Evolutionary conservation across 2,329 filamentous ascomycete genomes (phyloP).

Genomic region (Alternaria incomplexa): DNA sequence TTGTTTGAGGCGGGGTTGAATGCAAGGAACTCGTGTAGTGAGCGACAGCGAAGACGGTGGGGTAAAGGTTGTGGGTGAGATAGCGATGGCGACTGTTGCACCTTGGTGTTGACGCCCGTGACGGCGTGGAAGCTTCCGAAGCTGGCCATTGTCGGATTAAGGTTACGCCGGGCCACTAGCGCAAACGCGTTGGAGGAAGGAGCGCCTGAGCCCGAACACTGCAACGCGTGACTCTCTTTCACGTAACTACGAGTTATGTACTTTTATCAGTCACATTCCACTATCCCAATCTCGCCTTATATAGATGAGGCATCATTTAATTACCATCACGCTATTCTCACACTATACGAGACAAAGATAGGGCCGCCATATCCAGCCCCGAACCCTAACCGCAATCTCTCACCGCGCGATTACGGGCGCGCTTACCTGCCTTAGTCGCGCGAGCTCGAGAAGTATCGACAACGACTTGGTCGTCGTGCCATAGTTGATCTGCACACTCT

Average conservation of each 20-base stretch:
- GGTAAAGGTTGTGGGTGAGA: background rate
- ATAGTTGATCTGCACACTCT: slow-evolving; percentile 15
- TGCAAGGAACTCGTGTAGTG: background rate
- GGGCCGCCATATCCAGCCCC: background rate
- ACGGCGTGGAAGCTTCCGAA: slow-evolving; percentile 23
- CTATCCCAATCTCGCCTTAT: no score
- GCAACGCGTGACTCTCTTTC: no score
- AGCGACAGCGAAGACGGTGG: background rate
- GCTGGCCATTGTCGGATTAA: slow-evolving; percentile 13
- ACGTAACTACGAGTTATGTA: no score
- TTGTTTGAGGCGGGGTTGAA: background rate
- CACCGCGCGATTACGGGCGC: background rate
- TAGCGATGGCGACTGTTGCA: slow-evolving; percentile 5
- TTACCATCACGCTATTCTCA: no score
- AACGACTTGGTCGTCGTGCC: slow-evolving; percentile 3
- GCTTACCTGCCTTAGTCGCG: background rate
- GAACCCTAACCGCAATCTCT: background rate
- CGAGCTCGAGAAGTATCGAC: background rate
- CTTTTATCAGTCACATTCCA: no score
- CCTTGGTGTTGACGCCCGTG: slow-evolving; percentile 6
- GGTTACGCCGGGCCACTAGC: slow-evolving; percentile 4
- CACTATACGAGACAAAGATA: no score
- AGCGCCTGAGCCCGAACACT: no score
- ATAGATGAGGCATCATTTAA: no score
- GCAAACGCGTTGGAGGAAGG: background rate